Conservation (phyloP, 805 yeast species). For the Myxozyma geophila region DNA sequence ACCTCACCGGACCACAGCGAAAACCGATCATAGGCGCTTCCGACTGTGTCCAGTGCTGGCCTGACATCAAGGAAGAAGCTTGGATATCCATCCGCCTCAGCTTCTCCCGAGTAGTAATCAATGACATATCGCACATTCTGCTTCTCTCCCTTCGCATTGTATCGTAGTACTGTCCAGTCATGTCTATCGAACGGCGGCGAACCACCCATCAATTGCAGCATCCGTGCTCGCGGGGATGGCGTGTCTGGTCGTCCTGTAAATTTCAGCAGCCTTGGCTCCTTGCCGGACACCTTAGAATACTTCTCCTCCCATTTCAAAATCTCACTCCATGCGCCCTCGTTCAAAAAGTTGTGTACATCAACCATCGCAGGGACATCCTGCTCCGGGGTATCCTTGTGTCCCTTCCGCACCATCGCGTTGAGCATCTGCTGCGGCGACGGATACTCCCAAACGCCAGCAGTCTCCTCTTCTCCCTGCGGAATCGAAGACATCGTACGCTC, state of each 20-base stretch:
- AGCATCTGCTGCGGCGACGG: slow-evolving; percentile 99
- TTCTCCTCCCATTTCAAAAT: slow-evolving; percentile 88
- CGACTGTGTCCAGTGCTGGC: slow-evolving; percentile 81
- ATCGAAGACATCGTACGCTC: slow-evolving; percentile 82
- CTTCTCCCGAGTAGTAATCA: slow-evolving; percentile 96
- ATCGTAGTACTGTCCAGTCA: slow-evolving; percentile 94
- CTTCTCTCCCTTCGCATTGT: slow-evolving; percentile 44
- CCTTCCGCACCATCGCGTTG: slow-evolving; percentile 94
- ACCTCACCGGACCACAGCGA: slow-evolving; percentile 68
- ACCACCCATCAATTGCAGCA: slow-evolving; percentile 66
- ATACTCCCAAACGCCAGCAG: slow-evolving; percentile 91
- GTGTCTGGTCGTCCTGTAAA: slow-evolving; percentile 94
- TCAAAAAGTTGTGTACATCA: slow-evolving; percentile 90
- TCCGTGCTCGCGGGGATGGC: slow-evolving; percentile 80
- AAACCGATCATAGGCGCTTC: slow-evolving; percentile 70
- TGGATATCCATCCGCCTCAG: slow-evolving; percentile 83
- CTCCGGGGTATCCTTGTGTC: slow-evolving; percentile 86
- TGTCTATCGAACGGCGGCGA: slow-evolving; percentile 97
- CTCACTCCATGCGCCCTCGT: slow-evolving; percentile 98
- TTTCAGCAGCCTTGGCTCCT: slow-evolving; percentile 75
- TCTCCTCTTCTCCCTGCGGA: slow-evolving; percentile 72
- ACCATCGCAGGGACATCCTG: slow-evolving; percentile 98
- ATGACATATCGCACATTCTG: slow-evolving; percentile 84
- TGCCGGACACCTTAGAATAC: slow-evolving; percentile 58
- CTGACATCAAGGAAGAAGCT: slow-evolving; percentile 91